These are phyloP conservation scores for Nakazawaea sp. DNA, from an alignment of 805 yeast species.

Conservation along the genomic window DNA sequence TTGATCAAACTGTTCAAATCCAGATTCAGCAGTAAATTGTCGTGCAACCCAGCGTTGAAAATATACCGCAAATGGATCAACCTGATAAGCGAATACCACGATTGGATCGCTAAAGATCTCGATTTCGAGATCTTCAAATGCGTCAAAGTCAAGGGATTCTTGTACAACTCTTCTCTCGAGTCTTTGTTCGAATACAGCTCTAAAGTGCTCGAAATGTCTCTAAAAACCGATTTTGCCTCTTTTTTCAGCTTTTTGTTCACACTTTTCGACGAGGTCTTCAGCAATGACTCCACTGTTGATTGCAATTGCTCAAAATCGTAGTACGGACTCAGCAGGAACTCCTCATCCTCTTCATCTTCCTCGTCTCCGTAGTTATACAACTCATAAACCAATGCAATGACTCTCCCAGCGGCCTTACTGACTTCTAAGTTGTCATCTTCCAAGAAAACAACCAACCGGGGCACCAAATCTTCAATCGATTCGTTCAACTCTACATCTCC, in stretches of 20 bases:
- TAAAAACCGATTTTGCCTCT: conserved; percentile 50
- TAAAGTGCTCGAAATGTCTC: conserved; percentile 48
- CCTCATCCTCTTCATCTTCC: conserved; percentile 33
- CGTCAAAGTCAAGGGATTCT: conserved; percentile 17
- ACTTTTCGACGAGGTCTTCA: conserved; percentile 47
- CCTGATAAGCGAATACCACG: conserved; percentile 45
- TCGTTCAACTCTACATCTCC: conserved; percentile 31
- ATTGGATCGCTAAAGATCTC: conserved; percentile 37
- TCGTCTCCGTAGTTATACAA: conserved; percentile 35
- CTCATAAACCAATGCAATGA: conserved; percentile 52
- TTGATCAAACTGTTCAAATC: conserved; percentile 22
- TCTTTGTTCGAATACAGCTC: conserved; percentile 28
- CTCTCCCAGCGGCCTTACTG: conserved; percentile 47
- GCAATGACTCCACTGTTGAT: conserved; percentile 32
- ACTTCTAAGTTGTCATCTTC: conserved; percentile 38
- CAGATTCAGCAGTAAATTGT: conserved; percentile 35
- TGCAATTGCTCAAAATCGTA: conserved; percentile 43
- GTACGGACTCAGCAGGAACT: conserved; percentile 42
- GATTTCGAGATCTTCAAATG: conserved; percentile 37
- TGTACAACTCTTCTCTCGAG: conserved; percentile 24
- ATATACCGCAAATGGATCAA: conserved; percentile 42
- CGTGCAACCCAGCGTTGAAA: conserved; percentile 44
- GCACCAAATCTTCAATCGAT: conserved; percentile 30
- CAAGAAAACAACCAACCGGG: conserved; percentile 34
- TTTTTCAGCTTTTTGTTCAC: conserved; percentile 58